Evolutionary conservation across 768 basidiomycete species (phyloP), one percentile per base, ranked within the genome.

Genomic region (Tephrocybe sp.): DNA sequence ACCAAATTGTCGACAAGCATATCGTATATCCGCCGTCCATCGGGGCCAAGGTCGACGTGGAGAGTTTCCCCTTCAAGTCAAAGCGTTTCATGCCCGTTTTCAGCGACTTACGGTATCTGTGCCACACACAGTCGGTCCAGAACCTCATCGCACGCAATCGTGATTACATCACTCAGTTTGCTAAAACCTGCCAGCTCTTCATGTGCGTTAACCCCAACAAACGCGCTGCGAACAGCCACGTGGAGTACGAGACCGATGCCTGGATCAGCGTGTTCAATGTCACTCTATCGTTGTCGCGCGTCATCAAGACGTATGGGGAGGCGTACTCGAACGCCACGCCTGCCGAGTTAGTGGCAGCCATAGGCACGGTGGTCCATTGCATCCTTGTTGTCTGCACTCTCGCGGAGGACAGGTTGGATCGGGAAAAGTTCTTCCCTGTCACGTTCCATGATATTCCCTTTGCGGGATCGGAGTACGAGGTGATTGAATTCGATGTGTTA

Each of bases 221-320:
- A 59, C 83, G 96, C 15, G 92, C 88, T 17, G 83, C 77, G 4
- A 78, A 81, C 24, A 86, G 74, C 45, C 97, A 98, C 59, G 84
- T 99, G 60, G 96, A 98, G 67, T 99, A 90, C 71, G 97, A 99
- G 72, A 88, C 89, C 25, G 97, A 99, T 58, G 88, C 88, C 17
- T 97, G 95, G 96, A 92, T 97, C 55, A 90, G 87, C 60, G 92
- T 97, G 12, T 98, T 98, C 70, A 94, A 95, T 59, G 88, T 98
- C 20, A 94, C 93, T 5, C 80, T 96, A 9, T 94, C 92, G 28
- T 71, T 99, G 21, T 88, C 90, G 5, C 85, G 93, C 38, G 84
- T 93, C 34, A 90, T 92, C 73, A 90, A 93, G 63, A 86, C 87
- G 1, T 91, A 93, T 54, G 95, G 94, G 5, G 90, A 90, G 58